A percentile compares a stretch with the other conserved stretches of the same genome.
Conservation (phyloP, 345 rosid species). For the Euphorbia lathyris region DNA sequence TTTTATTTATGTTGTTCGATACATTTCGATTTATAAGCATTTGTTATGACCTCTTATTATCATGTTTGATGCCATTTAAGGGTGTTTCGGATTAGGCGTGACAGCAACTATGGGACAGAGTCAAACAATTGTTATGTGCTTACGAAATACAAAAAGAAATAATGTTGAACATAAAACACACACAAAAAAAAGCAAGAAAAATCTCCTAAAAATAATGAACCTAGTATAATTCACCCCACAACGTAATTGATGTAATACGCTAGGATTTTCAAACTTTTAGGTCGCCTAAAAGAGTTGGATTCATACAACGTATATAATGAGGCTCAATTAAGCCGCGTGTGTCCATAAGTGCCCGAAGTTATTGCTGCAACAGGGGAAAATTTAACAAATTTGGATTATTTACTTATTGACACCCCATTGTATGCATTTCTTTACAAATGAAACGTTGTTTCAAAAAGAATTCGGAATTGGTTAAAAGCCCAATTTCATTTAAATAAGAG, state of each 20-base stretch:
- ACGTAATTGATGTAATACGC: slow-evolving; percentile 87
- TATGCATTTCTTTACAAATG: not conserved
- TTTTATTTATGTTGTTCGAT: too few relatives aligned
- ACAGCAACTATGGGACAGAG: not conserved
- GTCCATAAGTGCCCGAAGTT: slow-evolving; percentile 98
- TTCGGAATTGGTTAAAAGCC: not conserved
- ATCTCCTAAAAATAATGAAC: slow-evolving; percentile 3
- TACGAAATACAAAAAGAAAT: not conserved
- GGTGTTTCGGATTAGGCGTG: too few relatives aligned
- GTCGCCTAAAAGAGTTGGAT: slow-evolving; percentile 86
- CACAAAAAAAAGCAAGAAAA: not conserved
- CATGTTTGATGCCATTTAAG: too few relatives aligned
- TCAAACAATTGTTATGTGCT: not conserved
- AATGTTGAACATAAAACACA: not conserved
- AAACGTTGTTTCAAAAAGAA: not conserved
- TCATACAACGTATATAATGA: slow-evolving; percentile 97
- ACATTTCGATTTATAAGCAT: too few relatives aligned
- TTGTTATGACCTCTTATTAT: too few relatives aligned
- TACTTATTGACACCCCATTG: slow-evolving; percentile 3
- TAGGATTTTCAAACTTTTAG: slow-evolving; percentile 81
- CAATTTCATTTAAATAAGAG: too few relatives aligned
- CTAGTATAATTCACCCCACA: slow-evolving; percentile 73
- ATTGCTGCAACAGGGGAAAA: too few relatives aligned
- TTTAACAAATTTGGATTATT: slow-evolving; percentile 22
- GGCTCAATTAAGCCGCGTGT: slow-evolving; percentile 89